A percentile compares a stretch with the other conserved stretches of the same genome.
phyloP scores from a whole-genome alignment of 2,329 filamentous ascomycete species.

The Acrocalymma vagum region DNA sequence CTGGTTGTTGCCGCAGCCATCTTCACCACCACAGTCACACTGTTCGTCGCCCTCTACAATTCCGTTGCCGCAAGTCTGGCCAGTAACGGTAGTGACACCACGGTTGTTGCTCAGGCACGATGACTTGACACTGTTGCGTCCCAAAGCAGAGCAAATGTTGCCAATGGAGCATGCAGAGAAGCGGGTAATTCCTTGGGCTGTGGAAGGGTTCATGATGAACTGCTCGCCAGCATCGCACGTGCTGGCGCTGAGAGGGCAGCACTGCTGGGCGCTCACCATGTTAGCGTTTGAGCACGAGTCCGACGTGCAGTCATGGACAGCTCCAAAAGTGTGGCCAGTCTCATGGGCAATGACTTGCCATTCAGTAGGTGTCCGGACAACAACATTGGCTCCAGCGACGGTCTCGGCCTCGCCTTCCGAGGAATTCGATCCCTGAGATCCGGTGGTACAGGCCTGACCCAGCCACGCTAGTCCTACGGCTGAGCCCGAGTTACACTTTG shows the following conservation, averaged over 20 bases:
- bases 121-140: slow-evolving; percentile 77
- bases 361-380: slow-evolving; percentile 81
- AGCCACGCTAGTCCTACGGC: slow-evolving; percentile 95
- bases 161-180: slow-evolving; percentile 93
- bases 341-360: slow-evolving; percentile 98
- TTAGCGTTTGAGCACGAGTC: slow-evolving; percentile 72
- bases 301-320: slow-evolving; percentile 88
- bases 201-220: slow-evolving; percentile 97
- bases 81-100: slow-evolving; percentile 80
- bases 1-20: slow-evolving; percentile 74
- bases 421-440: slow-evolving; percentile 56
- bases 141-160: slow-evolving; percentile 90
- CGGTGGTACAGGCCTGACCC: slow-evolving; percentile 80
- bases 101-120: slow-evolving; percentile 85
- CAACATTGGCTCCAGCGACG: slow-evolving; percentile 87
- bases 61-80: slow-evolving; percentile 91
- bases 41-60: slow-evolving; percentile 95
- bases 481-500: slow-evolving; percentile 79
- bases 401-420: slow-evolving; percentile 67
- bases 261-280: slow-evolving; percentile 69
- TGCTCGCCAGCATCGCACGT: slow-evolving; percentile 78
- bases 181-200: slow-evolving; percentile 72
- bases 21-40: slow-evolving; percentile 88
- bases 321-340: slow-evolving; percentile 92
- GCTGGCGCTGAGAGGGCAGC: slow-evolving; percentile 76